phyloP scores from a whole-genome alignment of 768 basidiomycete species.

The Candolleomyces eurysporus region DNA sequence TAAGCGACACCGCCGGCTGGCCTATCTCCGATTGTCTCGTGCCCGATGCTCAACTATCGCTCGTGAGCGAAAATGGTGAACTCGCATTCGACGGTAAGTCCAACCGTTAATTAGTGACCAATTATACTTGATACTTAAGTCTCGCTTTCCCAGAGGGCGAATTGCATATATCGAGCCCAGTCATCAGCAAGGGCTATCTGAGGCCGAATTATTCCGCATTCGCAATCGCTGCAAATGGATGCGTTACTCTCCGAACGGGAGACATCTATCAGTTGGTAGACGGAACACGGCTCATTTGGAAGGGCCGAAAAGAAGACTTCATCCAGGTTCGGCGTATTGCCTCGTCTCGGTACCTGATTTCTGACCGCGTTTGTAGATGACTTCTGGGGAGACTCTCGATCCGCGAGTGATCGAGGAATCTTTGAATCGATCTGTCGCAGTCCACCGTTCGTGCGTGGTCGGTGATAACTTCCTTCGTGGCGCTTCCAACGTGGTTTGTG shows the following conservation, averaged over 20 bases:
- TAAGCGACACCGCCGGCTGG: conserved; percentile 21
- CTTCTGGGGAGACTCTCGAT: conserved; percentile 32
- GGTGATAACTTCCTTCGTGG: conserved; percentile 32
- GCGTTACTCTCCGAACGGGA: conserved; percentile 29
- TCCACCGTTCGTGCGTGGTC: conserved; percentile 27
- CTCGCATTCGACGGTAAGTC: conserved; percentile 16
- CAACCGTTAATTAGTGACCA: background rate
- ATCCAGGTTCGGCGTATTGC: conserved; percentile 21
- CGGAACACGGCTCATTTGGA: conserved; percentile 25
- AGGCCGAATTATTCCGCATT: conserved; percentile 25
- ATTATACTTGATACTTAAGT: conserved; percentile 2
- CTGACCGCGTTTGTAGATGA: conserved; percentile 20
- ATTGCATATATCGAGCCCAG: conserved; percentile 25
- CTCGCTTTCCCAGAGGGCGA: conserved; percentile 25
- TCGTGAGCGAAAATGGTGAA: conserved; percentile 23
- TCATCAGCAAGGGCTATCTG: conserved; percentile 27
- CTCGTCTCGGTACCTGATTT: background rate
- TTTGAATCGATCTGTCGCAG: conserved; percentile 21
- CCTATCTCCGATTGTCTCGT: conserved; percentile 20
- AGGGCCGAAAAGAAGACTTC: conserved; percentile 33
- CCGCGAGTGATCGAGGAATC: conserved; percentile 29
- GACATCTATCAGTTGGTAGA: conserved; percentile 26
- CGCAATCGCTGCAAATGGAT: conserved; percentile 21
- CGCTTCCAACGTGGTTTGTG: conserved; percentile 28
- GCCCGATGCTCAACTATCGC: conserved; percentile 20